These are phyloP conservation scores for Pittosporum tobira DNA, from an alignment of 129 eudicot species.

Conservation along the genomic window DNA sequence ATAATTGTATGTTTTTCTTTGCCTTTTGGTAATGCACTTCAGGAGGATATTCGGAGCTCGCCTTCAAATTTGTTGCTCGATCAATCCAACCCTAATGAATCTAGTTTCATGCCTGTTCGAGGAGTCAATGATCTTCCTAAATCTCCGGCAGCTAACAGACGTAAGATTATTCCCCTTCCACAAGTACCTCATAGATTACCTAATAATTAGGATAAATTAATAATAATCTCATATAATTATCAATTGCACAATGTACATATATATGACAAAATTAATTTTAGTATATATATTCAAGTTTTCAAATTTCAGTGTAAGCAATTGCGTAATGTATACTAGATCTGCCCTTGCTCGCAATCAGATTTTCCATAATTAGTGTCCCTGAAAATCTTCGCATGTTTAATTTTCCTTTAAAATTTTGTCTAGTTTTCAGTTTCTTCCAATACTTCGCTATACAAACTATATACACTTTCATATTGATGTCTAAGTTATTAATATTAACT, in stretches of 20 bases:
- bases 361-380: neutral
- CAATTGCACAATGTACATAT: too few relatives aligned
- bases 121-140: conserved; percentile 76
- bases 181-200: too few relatives aligned
- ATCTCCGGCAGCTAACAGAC: conserved; percentile 83
- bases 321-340: too few relatives aligned
- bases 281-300: too few relatives aligned
- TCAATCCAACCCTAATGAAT: conserved; percentile 53
- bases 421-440: neutral
- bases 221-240: too few relatives aligned
- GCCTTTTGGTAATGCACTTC: conserved; percentile 1
- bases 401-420: neutral
- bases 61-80: conserved; percentile 65
- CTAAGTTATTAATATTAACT: too few relatives aligned
- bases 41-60: conserved; percentile 74
- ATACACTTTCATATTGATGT: neutral
- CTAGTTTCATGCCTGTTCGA: conserved; percentile 49
- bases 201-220: too few relatives aligned
- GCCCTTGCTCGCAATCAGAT: neutral
- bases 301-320: too few relatives aligned
- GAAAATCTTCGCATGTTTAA: neutral
- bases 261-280: too few relatives aligned
- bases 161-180: conserved; percentile 58
- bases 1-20: neutral
- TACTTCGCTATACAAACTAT: neutral